phyloP scores from a whole-genome alignment of 164 flowering plant species.

The Tetrastigma voinierianum region DNA sequence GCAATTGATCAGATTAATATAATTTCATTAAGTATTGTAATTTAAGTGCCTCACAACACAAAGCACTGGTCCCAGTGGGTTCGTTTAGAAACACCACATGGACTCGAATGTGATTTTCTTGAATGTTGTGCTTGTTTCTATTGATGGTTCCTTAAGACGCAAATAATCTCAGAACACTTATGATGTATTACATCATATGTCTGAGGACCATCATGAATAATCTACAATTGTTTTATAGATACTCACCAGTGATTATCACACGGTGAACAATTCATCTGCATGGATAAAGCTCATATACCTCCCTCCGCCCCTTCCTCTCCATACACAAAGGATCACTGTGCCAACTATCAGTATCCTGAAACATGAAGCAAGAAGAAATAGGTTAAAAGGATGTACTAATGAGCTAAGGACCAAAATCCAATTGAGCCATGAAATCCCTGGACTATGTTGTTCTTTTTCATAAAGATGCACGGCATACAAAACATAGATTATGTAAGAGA shows the following conservation, averaged over 20 bases:
- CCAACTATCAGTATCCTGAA: constrained; percentile 75
- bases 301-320: constrained; percentile 99
- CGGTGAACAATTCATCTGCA: constrained; percentile 79
- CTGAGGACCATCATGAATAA: neutral
- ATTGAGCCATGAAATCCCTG: no score
- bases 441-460: no score
- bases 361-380: constrained; percentile 12
- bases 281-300: constrained; percentile 92
- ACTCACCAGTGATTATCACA: constrained; percentile 88
- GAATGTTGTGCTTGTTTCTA: neutral
- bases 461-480: no score
- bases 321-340: constrained; percentile 87
- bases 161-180: neutral
- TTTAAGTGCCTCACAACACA: no score
- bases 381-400: neutral
- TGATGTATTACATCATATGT: neutral
- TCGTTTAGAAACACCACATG: neutral
- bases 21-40: no score
- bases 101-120: neutral
- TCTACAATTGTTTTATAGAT: neutral
- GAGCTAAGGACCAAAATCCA: neutral
- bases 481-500: no score
- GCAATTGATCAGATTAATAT: neutral
- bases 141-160: neutral
- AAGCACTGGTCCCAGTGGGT: no score